phyloP scores from a whole-genome alignment of 345 rosid genomes.

The Salix viminalis region DNA sequence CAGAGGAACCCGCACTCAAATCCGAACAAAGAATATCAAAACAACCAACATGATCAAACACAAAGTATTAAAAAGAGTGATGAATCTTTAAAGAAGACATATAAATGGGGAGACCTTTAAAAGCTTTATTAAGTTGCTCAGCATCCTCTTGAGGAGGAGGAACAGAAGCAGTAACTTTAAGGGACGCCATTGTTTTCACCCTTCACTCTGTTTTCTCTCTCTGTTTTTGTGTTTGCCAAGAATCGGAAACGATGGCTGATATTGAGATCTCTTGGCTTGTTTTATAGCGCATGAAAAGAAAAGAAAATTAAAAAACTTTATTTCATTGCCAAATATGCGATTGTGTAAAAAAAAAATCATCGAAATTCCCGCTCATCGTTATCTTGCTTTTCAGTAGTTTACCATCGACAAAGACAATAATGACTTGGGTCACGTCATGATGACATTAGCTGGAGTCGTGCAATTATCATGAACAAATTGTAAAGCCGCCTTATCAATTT shows the following conservation, averaged over 20 bases:
- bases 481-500: too few relatives aligned
- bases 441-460: too few relatives aligned
- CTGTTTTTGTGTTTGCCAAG: constrained; percentile 2
- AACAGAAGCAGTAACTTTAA: constrained; percentile 52
- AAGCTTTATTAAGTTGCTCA: constrained; percentile 84
- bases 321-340: not conserved
- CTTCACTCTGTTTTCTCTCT: constrained; percentile 3
- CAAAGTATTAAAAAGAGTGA: not conserved
- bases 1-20: not conserved
- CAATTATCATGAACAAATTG: too few relatives aligned
- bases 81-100: not conserved
- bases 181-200: constrained; percentile 56
- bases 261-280: not conserved
- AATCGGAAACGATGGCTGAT: constrained; percentile 6
- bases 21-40: not conserved
- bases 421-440: too few relatives aligned
- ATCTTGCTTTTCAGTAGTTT: not conserved
- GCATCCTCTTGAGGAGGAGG: constrained; percentile 81
- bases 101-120: constrained; percentile 40
- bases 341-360: not conserved
- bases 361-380: not conserved
- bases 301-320: not conserved
- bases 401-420: too few relatives aligned
- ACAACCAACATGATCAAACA: not conserved
- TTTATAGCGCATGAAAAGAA: not conserved